Conservation (phyloP, 2,329 filamentous ascomycete species). For the Plenodomus lindquistii region DNA sequence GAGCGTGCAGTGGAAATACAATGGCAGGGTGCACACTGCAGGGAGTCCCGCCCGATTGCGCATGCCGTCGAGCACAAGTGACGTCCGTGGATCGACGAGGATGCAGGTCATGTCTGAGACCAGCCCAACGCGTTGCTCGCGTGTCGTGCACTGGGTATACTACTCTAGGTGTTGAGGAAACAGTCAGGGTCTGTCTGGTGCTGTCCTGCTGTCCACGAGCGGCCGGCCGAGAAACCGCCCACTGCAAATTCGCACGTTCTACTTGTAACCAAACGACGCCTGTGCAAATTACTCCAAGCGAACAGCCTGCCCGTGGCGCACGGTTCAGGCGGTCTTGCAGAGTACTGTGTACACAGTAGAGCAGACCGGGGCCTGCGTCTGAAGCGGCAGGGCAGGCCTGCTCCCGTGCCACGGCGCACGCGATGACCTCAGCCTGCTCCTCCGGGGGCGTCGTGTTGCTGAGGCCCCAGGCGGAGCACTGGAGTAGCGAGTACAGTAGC, state of each 20-base stretch:
- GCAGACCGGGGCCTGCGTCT: constrained; percentile 17
- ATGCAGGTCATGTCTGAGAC: neutral
- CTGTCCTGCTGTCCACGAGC: neutral
- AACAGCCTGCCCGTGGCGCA: constrained; percentile 11
- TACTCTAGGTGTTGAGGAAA: too few relatives aligned
- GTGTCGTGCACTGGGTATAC: too few relatives aligned
- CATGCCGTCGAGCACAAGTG: constrained; percentile 7
- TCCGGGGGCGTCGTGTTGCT: neutral
- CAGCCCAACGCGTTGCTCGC: neutral
- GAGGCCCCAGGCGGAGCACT: neutral
- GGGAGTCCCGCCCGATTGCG: constrained; percentile 5
- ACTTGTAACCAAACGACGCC: neutral
- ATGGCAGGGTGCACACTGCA: constrained; percentile 16
- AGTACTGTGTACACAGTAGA: too few relatives aligned
- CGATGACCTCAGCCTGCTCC: constrained; percentile 2
- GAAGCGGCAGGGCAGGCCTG: constrained; percentile 22
- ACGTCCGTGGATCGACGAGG: constrained; percentile 18
- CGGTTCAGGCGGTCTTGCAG: constrained; percentile 24
- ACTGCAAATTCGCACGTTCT: neutral
- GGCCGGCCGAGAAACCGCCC: constrained; percentile 9
- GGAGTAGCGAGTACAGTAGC: too few relatives aligned
- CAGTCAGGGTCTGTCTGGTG: too few relatives aligned
- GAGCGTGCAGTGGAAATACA: constrained; percentile 10
- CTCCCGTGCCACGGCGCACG: constrained; percentile 9
- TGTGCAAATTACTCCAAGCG: constrained; percentile 13